Evolutionary conservation across 257 asterid genomes (phyloP), one percentile per base, ranked within the genome.

Genomic region (Marsdenia floribunda): DNA sequence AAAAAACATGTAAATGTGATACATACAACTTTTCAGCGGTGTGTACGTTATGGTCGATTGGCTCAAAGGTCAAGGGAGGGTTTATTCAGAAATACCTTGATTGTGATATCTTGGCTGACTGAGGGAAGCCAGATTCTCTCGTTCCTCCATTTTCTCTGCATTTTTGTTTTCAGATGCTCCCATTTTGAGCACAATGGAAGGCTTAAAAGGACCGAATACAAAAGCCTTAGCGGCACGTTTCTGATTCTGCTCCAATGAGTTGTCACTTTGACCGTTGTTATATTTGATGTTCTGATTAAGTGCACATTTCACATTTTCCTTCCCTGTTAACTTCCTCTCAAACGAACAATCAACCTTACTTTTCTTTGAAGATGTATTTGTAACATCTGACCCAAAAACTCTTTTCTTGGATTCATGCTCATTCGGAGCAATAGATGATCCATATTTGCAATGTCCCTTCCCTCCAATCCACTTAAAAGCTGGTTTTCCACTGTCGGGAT

Each of bases 191-290:
- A 78, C 70, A 38, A 73, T 77, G 57, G 87, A 82, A 54, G 88
- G 88, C 72, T 86, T 66, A 71, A 90, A 90, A 55, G 96, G 96
- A 54, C 96, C 96, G 75, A 84, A 90, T 46, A 78, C 93, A 66
- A 90, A 86, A 46, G 78, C 86, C 82, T 81, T 80, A 67, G 84
- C 52, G 73, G 82, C 81, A 52, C 40, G 55, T 66, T 75, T 81
- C 79, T 81, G 83, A 53, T 78, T 83, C 78, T 74, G 78, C 73
- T 80, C 83, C 24, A 75, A 52, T 52, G 82, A 59, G 24, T 44
- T 44, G 49, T 44, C 12, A 44, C 55, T 74, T 68, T 74, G 76
- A 70, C 47, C 66, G 26, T 68, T 64, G 60, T 60, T 78, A 80
- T 72, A 70, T 71, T 82, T 73, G 54, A 63, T 29, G 42, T 52